Evolutionary conservation across 2,329 filamentous ascomycete species (phyloP), one percentile per base, ranked within the genome.

Genomic region (Aschersonia sp.): DNA sequence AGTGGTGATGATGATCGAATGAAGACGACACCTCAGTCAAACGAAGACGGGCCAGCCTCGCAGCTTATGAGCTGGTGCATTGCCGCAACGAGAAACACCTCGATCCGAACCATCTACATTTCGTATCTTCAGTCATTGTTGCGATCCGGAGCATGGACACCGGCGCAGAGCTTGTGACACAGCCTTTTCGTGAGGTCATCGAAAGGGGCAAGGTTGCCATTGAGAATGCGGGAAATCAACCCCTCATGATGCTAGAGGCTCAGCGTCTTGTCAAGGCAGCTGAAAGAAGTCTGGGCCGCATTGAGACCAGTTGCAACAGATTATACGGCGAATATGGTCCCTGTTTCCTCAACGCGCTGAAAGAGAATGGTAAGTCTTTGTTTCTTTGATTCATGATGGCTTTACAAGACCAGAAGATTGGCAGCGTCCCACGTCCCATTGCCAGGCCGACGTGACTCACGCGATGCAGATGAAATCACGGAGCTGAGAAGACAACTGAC

Each of bases 171-270:
- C 67, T 77, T 44, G 69, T 75, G 40, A 59, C 76, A 31, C 64
- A 64, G 38, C 72, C 73, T 31, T 78, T 77, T 54, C 65, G 61
- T 47, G 72, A 77, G 43, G 69, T 77, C 48, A 67, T 75, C 46
- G 68, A 73, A 43, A 75, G 75, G 61, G 73, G 68, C 32, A 69
- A 62, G 35, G 50, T 55, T 9, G 74, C 74, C 0, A 55, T 70
- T 45, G 62, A 66, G 30, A 75, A 75, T 64, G 72, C 72, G 7
- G 68, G 61, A 40, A 62, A 66, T 48, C 57, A 64, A 30, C 60
- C 68, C 51, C 50, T 53, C 43, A 77, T 78, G 74, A 61, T 67
- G 55, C 72, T 68, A 59, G 69, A 71, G 30, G 71, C 72, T 30
- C 66, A 69, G 54, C 65, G 59, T 45, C 60, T 75, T 31, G 59